Evolutionary conservation across 495 filamentous ascomycete species (phyloP).

Genomic region (Baudoinia panamericana): DNA sequence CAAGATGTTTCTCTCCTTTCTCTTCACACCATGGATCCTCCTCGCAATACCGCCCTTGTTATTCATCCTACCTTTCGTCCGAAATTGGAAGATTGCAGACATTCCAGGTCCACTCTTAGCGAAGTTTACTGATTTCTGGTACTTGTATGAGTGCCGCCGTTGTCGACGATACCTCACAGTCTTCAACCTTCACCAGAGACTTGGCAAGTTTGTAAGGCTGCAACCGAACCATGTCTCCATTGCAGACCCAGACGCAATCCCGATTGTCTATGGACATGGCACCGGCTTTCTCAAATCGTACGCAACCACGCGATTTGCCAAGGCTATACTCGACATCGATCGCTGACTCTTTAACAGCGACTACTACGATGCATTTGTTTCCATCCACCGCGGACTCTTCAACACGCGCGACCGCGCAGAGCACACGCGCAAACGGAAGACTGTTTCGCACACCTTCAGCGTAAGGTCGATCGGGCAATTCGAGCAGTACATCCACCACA

Average conservation of each 20-base stretch:
- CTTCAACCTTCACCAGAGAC: slow-evolving; percentile 58
- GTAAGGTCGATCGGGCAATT: slow-evolving; percentile 72
- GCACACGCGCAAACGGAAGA: slow-evolving; percentile 83
- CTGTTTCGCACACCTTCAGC: slow-evolving; percentile 75
- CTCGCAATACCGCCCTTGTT: slow-evolving; percentile 42
- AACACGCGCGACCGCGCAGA: slow-evolving; percentile 74
- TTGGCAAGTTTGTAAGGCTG: slow-evolving; percentile 47
- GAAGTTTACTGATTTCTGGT: slow-evolving; percentile 66
- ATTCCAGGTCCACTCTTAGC: slow-evolving; percentile 60
- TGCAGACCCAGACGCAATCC: slow-evolving; percentile 46
- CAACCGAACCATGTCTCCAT: slow-evolving; percentile 47
- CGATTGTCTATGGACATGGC: slow-evolving; percentile 41
- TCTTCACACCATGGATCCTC: slow-evolving; percentile 47
- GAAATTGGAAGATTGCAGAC: slow-evolving; percentile 46
- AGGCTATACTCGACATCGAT: neutral
- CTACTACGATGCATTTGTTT: slow-evolving; percentile 88
- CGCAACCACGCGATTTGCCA: neutral
- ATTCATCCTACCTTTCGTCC: slow-evolving; percentile 58
- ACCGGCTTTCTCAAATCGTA: slow-evolving; percentile 34
- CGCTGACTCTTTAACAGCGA: slow-evolving; percentile 33
- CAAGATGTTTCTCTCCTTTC: slow-evolving; percentile 34
- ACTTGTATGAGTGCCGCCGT: slow-evolving; percentile 52
- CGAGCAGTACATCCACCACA: slow-evolving; percentile 76
- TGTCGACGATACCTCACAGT: slow-evolving; percentile 57
- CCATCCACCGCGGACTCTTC: slow-evolving; percentile 75